phyloP scores from a whole-genome alignment of 208 protist genomes.

The Herpetomonas tarakana region DNA sequence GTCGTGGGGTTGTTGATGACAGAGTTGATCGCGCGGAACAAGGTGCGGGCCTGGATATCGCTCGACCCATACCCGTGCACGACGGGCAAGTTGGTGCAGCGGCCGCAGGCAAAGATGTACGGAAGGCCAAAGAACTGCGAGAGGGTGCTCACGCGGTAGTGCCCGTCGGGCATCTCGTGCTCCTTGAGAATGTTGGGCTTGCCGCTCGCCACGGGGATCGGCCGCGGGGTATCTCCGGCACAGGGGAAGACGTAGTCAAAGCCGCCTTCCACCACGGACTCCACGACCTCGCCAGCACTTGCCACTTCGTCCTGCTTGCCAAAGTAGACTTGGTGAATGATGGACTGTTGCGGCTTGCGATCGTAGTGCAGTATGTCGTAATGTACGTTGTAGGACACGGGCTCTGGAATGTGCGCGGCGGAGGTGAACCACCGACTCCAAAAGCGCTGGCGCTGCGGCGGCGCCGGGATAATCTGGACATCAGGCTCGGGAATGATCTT shows the following conservation, averaged over 20 bases:
- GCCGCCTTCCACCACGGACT: slow-evolving; percentile 22
- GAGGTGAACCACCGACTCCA: slow-evolving; percentile 19
- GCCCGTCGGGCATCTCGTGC: slow-evolving; percentile 70
- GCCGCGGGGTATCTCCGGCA: slow-evolving; percentile 63
- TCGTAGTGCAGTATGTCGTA: slow-evolving; percentile 56
- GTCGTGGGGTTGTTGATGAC: slow-evolving; percentile 67
- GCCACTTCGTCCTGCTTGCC: slow-evolving; percentile 37
- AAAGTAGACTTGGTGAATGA: slow-evolving; percentile 75
- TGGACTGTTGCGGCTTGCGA: slow-evolving; percentile 49
- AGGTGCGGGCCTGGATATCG: slow-evolving; percentile 67
- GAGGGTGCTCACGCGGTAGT: slow-evolving; percentile 82
- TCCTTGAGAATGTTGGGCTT: slow-evolving; percentile 55
- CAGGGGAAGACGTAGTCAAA: slow-evolving; percentile 87
- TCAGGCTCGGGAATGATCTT: slow-evolving; percentile 8
- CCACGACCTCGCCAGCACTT: slow-evolving; percentile 25
- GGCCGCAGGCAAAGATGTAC: slow-evolving; percentile 70
- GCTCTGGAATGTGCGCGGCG: slow-evolving; percentile 13
- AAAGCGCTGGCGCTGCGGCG: slow-evolving; percentile 5
- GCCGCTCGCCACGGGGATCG: slow-evolving; percentile 31
- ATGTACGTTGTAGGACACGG: slow-evolving; percentile 31
- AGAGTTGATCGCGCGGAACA: slow-evolving; percentile 76
- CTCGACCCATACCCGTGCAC: slow-evolving; percentile 62
- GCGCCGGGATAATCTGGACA: not conserved
- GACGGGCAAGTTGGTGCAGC: slow-evolving; percentile 74
- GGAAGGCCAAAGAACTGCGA: slow-evolving; percentile 79